Conservation (phyloP, 1,284 basidiomycete species). For the Mycosarcoma maydis region DNA sequence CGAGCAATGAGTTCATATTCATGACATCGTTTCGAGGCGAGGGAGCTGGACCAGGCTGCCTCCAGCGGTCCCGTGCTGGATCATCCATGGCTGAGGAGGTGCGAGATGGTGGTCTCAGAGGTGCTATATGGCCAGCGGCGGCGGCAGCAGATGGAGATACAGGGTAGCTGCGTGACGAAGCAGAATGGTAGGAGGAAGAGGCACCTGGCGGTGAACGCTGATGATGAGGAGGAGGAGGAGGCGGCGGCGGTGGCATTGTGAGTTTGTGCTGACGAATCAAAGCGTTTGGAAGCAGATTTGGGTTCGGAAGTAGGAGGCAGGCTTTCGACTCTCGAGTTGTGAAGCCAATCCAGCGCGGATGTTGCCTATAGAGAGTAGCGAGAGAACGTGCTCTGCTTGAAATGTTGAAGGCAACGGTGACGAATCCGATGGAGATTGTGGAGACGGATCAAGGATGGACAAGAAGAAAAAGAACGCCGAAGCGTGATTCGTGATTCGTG, state of each 20-base stretch:
- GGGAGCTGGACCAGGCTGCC: slow-evolving; percentile 16
- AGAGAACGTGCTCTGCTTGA: no score
- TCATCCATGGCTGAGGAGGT: slow-evolving; percentile 31
- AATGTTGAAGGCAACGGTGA: no score
- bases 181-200: slow-evolving; percentile 19
- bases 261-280: no score
- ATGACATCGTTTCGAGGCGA: slow-evolving; percentile 45
- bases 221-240: slow-evolving; percentile 2
- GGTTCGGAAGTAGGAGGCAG: no score
- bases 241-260: slow-evolving; percentile 27
- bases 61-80: slow-evolving; percentile 32
- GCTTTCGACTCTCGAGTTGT: no score
- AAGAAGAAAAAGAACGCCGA: background rate
- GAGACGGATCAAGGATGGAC: background rate
- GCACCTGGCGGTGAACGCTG: slow-evolving; percentile 34
- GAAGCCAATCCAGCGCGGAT: no score
- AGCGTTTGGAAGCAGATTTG: no score
- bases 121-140: slow-evolving; percentile 18
- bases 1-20: slow-evolving; percentile 59
- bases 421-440: background rate
- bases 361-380: no score
- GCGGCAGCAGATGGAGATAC: slow-evolving; percentile 22
- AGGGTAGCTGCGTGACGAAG: slow-evolving; percentile 21
- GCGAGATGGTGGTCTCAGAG: slow-evolving; percentile 34
- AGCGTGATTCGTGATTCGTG: background rate